Percentiles rank a stretch among this genome's conserved stretches.
These are phyloP conservation scores for Cystofilobasidium bisporidii DNA, from an alignment of 768 basidiomycete genomes.

Conservation along the genomic window DNA sequence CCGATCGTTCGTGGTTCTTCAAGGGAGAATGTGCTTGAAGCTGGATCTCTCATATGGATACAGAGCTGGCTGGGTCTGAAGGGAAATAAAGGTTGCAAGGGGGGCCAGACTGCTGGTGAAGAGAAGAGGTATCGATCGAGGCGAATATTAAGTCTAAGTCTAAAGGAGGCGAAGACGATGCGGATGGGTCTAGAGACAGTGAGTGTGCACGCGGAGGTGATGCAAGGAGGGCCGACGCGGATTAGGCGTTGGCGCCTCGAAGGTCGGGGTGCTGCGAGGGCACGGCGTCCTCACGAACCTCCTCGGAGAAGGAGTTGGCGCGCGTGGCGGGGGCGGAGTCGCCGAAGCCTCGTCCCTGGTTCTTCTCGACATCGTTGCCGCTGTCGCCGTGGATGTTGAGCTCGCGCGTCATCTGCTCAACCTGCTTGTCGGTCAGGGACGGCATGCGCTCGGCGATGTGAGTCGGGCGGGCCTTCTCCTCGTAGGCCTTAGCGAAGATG, in stretches of 20 bases:
- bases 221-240: background rate
- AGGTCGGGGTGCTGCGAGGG: background rate
- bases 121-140: background rate
- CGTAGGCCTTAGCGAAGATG: slow-evolving; percentile 42
- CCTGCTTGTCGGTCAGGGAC: slow-evolving; percentile 39
- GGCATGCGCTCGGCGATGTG: slow-evolving; percentile 37
- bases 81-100: too few species aligned
- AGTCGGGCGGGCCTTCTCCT: slow-evolving; percentile 38
- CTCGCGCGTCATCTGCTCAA: slow-evolving; percentile 37
- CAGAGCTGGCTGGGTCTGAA: too few species aligned
- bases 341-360: background rate
- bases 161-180: too few species aligned
- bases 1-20: too few species aligned
- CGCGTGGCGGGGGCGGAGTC: background rate
- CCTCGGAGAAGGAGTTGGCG: slow-evolving; percentile 8
- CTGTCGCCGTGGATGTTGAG: slow-evolving; percentile 31
- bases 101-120: background rate
- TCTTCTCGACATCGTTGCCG: slow-evolving; percentile 5
- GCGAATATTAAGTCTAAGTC: background rate
- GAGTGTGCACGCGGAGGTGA: too few species aligned
- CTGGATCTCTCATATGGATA: too few species aligned
- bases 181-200: too few species aligned
- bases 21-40: too few species aligned
- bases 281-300: background rate
- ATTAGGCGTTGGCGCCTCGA: background rate